Evolutionary conservation across 768 basidiomycete species (phyloP).

Genomic region (Psilocybe cubensis): DNA sequence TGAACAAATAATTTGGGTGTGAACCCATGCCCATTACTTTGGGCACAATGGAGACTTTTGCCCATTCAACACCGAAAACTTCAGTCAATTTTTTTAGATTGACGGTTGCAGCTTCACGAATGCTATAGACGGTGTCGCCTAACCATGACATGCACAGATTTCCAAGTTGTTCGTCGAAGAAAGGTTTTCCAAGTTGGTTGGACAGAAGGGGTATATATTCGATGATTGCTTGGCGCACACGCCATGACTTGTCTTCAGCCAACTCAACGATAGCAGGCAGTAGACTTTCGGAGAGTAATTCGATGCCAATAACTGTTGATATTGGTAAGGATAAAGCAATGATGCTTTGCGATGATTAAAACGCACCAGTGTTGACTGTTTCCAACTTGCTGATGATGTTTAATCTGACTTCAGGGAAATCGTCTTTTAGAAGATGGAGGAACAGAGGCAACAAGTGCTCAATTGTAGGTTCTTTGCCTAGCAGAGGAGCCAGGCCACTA

Average conservation of each 20-base stretch:
- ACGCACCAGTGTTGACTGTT: conserved; percentile 87
- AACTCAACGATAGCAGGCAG: conserved; percentile 97
- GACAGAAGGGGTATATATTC: conserved; percentile 99
- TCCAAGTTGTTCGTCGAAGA: conserved; percentile 97
- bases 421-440: conserved; percentile 95
- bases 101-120: conserved; percentile 96
- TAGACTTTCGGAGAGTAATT: conserved; percentile 90
- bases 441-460: conserved; percentile 97
- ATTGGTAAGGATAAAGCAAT: conserved; percentile 16
- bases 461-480: conserved; percentile 92
- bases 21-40: conserved; percentile 97
- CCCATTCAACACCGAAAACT: conserved; percentile 99
- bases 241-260: conserved; percentile 99
- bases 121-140: conserved; percentile 97
- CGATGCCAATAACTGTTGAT: conserved; percentile 91
- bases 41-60: conserved; percentile 89
- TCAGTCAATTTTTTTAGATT: conserved; percentile 97
- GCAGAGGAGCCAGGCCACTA: conserved; percentile 91
- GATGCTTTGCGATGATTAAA: conserved; percentile 4
- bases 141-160: conserved; percentile 99
- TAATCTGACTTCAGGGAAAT: conserved; percentile 96
- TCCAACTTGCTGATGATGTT: conserved; percentile 99
- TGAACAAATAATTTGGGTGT: conserved; percentile 94
- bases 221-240: conserved; percentile 98
- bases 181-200: conserved; percentile 93